These are phyloP conservation scores for Solanum etuberosum DNA, from an alignment of 257 asterid genomes.

Conservation along the genomic window DNA sequence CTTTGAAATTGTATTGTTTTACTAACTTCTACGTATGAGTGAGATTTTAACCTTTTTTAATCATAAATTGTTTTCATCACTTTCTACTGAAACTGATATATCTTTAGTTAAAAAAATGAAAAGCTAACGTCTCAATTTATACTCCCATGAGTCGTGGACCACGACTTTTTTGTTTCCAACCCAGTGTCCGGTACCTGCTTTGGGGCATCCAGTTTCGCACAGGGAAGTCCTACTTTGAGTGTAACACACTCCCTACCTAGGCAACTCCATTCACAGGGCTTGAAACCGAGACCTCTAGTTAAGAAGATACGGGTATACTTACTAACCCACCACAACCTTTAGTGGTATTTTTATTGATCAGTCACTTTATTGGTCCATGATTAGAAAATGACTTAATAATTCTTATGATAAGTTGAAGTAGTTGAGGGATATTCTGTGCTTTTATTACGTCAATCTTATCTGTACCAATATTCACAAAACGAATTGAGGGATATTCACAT, in stretches of 20 bases:
- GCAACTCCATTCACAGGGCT: neutral
- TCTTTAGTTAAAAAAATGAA: neutral
- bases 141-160: fast-evolving
- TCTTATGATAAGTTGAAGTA: neutral
- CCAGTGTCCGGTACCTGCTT: neutral
- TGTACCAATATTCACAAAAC: neutral
- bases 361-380: neutral
- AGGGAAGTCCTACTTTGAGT: too few species aligned
- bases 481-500: neutral
- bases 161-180: neutral
- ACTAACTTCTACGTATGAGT: neutral
- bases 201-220: neutral
- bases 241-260: too few species aligned
- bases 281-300: neutral
- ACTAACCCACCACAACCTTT: neutral
- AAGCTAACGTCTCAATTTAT: neutral
- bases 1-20: neutral
- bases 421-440: neutral
- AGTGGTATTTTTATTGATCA: neutral
- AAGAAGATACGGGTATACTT: neutral
- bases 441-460: neutral
- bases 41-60: neutral
- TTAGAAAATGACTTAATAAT: neutral
- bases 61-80: neutral
- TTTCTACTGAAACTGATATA: neutral